These are phyloP conservation scores for Cryptosporidium meleagridis DNA, from an alignment of 169 alveolate species.

Conservation along the genomic window DNA sequence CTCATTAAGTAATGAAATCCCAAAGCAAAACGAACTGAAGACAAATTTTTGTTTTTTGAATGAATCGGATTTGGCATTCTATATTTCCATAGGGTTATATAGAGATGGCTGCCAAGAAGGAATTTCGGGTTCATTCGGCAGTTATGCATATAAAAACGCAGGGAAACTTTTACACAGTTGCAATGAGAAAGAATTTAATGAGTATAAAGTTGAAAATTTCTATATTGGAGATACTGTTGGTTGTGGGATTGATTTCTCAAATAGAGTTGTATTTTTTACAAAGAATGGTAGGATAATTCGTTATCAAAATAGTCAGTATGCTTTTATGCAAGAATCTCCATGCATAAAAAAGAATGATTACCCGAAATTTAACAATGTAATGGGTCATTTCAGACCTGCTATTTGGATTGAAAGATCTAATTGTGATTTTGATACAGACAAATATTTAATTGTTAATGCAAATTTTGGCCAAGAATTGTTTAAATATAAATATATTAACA, in stretches of 20 bases:
- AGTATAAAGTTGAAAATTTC: conserved; percentile 47
- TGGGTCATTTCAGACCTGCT: conserved; percentile 74
- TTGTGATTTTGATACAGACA: not conserved
- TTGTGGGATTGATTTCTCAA: conserved; percentile 57
- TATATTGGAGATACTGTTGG: conserved; percentile 77
- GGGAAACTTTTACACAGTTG: conserved; percentile 45
- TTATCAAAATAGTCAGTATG: not conserved
- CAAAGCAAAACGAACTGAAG: not conserved
- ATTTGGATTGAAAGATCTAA: conserved; percentile 71
- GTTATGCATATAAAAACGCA: conserved; percentile 76
- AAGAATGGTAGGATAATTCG: conserved; percentile 74
- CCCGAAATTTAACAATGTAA: not conserved
- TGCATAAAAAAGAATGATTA: not conserved
- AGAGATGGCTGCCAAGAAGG: conserved; percentile 75
- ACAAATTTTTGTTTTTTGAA: not conserved
- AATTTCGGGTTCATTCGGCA: conserved; percentile 71
- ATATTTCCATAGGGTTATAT: conserved; percentile 59
- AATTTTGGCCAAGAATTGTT: conserved; percentile 76
- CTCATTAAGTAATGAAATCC: not conserved
- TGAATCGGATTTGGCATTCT: not conserved
- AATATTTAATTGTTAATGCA: conserved; percentile 46
- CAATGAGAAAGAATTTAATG: not conserved
- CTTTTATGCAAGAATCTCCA: not conserved
- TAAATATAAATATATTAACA: conserved; percentile 49
- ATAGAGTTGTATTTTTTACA: conserved; percentile 57